Percentiles rank a stretch among this genome's conserved stretches.
These are phyloP conservation scores for Chloris gayana DNA, from an alignment of 176 grass and related monocot species.

Conservation along the genomic window DNA sequence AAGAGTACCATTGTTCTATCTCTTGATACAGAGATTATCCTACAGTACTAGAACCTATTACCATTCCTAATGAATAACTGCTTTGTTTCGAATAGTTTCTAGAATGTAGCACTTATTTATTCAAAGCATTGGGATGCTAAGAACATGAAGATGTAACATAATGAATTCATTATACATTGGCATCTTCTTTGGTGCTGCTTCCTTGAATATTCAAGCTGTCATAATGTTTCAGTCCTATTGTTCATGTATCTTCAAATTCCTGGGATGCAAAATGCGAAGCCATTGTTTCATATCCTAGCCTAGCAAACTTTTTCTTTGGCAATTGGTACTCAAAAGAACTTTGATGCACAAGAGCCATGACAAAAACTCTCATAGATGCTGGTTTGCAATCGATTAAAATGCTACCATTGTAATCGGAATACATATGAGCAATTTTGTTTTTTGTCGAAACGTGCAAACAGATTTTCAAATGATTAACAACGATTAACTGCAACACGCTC, in stretches of 20 bases:
- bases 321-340: not conserved
- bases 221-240: not conserved
- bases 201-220: not conserved
- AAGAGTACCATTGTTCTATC: not conserved
- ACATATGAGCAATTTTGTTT: not conserved
- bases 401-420: not conserved
- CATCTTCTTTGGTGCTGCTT: not conserved
- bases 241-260: too few species aligned
- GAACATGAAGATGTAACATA: not conserved
- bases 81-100: not conserved
- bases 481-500: not conserved
- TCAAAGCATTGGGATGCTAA: not conserved
- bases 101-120: conserved; percentile 7
- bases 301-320: not conserved
- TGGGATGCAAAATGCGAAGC: not conserved
- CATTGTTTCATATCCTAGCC: not conserved
- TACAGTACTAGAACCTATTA: conserved; percentile 8
- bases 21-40: not conserved
- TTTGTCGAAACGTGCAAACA: not conserved
- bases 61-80: not conserved
- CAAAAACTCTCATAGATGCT: not conserved
- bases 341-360: not conserved
- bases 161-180: not conserved
- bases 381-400: too few species aligned
- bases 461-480: not conserved